These are phyloP conservation scores for Diospyros kaki DNA, from an alignment of 148 eudicot genomes.

Conservation along the genomic window DNA sequence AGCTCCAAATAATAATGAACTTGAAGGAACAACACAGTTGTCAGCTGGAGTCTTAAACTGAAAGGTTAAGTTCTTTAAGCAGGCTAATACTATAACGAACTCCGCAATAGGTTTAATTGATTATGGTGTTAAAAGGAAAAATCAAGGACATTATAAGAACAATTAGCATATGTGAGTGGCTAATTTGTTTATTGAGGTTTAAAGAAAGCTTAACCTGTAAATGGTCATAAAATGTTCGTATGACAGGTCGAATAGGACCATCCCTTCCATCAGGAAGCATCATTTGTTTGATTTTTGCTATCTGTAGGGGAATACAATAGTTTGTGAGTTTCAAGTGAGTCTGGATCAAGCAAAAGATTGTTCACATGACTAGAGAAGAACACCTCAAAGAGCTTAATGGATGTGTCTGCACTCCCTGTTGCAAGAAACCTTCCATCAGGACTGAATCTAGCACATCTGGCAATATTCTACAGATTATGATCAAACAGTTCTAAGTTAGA, in stretches of 20 bases:
- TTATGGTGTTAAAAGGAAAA: too few relatives aligned
- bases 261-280: constrained; percentile 70
- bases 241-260: constrained; percentile 73
- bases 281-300: constrained; percentile 77
- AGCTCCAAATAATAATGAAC: not conserved
- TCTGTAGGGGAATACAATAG: constrained; percentile 26
- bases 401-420: constrained; percentile 86
- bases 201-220: constrained; percentile 44
- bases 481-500: constrained; percentile 12
- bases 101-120: too few relatives aligned
- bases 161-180: not conserved
- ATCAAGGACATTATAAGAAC: not conserved
- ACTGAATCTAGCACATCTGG: constrained; percentile 86
- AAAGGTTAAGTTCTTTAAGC: not conserved
- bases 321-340: not conserved
- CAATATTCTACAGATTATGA: constrained; percentile 51
- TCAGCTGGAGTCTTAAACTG: not conserved
- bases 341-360: not conserved
- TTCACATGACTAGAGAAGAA: not conserved
- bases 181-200: not conserved
- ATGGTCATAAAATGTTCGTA: constrained; percentile 81
- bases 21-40: not conserved
- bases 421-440: constrained; percentile 87
- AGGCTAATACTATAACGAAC: too few relatives aligned
- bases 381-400: constrained; percentile 90